Evolutionary conservation across 768 basidiomycete species (phyloP), one percentile per base, ranked within the genome.

Genomic region (Cystofilobasidium macerans): DNA sequence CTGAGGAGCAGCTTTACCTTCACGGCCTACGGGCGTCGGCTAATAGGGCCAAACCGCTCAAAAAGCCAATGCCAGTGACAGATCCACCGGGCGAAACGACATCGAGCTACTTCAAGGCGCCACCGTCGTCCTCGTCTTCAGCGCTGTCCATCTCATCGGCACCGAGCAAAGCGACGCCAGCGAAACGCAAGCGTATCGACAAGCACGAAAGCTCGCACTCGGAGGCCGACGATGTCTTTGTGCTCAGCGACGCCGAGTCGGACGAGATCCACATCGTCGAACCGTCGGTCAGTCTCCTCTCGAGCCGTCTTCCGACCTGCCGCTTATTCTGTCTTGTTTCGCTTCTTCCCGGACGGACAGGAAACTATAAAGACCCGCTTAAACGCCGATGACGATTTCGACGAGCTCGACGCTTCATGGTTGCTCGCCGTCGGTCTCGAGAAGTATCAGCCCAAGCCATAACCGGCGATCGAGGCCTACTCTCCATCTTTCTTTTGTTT

Each of bases 81-180:
- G n/a, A 13, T 5, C 7, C 42, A 3, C 4, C 7, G 16, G 42
- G 7, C 42, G 42, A 4, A 3, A 42, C 42, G 51, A 54, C 51
- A 30, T 54, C 51, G 28, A 32, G 28, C 51, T 54, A 54, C 51
- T 54, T 54, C 51, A 51, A 51, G 48, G 12, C 51, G 7, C 51
- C 51, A 20, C 48, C 24, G 48, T 6, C n/a, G 28, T 51, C 42
- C 18, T 20, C 33, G 53, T 22, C 53, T 11, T n/a, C n/a, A n/a
- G n/a, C n/a, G n/a, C n/a, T n/a, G n/a, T n/a, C n/a, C n/a, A n/a
- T n/a, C n/a, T n/a, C n/a, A n/a, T n/a, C n/a, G n/a, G n/a, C n/a
- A n/a, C n/a, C n/a, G n/a, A n/a, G n/a, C n/a, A n/a, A n/a, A n/a
- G n/a, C n/a, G n/a, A 8, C 51, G 51, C 51, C 20, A n/a, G 14